A percentile compares a stretch with the other conserved stretches of the same genome.
phyloP scores from a whole-genome alignment of 257 asterid species.

The Nicotiana otophora region DNA sequence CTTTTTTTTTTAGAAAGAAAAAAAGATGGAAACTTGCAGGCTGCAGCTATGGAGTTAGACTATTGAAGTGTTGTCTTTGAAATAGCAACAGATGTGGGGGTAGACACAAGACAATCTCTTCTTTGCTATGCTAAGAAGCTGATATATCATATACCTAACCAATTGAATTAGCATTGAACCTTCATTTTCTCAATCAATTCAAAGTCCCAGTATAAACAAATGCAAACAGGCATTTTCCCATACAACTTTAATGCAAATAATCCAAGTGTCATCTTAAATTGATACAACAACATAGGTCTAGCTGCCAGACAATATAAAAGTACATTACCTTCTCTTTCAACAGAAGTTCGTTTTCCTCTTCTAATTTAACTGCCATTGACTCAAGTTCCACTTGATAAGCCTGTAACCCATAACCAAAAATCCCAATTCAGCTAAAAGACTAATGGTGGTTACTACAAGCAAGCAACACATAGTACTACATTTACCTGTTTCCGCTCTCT shows the following conservation, averaged over 20 bases:
- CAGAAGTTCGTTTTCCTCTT: conserved; percentile 76
- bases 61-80: background rate
- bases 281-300: background rate
- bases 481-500: conserved; percentile 96
- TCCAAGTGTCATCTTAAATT: background rate
- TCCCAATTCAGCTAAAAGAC: background rate
- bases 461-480: background rate
- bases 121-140: background rate
- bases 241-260: background rate
- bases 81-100: background rate
- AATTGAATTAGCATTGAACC: background rate
- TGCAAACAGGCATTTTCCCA: background rate
- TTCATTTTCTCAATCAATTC: background rate
- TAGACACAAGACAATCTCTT: background rate
- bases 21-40: too few relatives aligned
- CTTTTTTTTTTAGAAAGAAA: too few relatives aligned
- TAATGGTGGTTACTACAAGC: background rate
- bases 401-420: conserved; percentile 27
- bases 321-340: conserved; percentile 59
- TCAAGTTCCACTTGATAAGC: conserved; percentile 81
- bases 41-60: background rate
- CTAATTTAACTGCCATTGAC: conserved; percentile 68
- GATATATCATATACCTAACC: background rate
- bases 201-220: background rate
- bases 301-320: background rate